phyloP scores from a whole-genome alignment of 2,329 filamentous ascomycete genomes.

The Pseudopyricularia cyperi region DNA sequence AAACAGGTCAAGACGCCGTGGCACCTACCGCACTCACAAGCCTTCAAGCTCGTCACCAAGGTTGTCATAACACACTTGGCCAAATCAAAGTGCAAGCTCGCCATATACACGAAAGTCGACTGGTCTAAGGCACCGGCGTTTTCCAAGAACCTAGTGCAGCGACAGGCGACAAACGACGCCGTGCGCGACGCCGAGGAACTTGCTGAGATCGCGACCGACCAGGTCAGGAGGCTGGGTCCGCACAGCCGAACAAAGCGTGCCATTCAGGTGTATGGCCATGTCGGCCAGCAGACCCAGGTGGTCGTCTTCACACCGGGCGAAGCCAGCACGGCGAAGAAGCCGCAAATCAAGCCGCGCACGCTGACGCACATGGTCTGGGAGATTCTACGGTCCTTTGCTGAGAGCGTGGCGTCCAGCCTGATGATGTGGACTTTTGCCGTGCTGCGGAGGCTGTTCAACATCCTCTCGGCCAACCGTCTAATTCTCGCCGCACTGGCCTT shows the following conservation, averaged over 20 bases:
- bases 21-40: constrained; percentile 71
- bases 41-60: constrained; percentile 76
- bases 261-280: constrained; percentile 64
- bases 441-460: constrained; percentile 51
- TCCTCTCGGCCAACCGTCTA: constrained; percentile 60
- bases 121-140: constrained; percentile 61
- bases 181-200: constrained; percentile 61
- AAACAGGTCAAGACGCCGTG: constrained; percentile 53
- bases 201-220: constrained; percentile 62
- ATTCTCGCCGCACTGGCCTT: constrained; percentile 55
- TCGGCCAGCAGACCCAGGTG: constrained; percentile 55
- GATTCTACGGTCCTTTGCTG: constrained; percentile 56
- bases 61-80: constrained; percentile 87
- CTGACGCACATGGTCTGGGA: constrained; percentile 61
- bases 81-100: constrained; percentile 85
- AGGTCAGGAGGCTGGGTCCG: constrained; percentile 60
- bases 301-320: constrained; percentile 43
- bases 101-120: constrained; percentile 76
- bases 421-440: constrained; percentile 65
- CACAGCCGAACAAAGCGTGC: constrained; percentile 66
- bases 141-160: constrained; percentile 48
- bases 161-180: constrained; percentile 64
- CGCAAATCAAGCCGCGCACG: constrained; percentile 47
- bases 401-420: constrained; percentile 62
- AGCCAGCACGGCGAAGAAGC: constrained; percentile 29